phyloP scores from a whole-genome alignment of 176 grass and related monocot genomes.

The Olyra latifolia region DNA sequence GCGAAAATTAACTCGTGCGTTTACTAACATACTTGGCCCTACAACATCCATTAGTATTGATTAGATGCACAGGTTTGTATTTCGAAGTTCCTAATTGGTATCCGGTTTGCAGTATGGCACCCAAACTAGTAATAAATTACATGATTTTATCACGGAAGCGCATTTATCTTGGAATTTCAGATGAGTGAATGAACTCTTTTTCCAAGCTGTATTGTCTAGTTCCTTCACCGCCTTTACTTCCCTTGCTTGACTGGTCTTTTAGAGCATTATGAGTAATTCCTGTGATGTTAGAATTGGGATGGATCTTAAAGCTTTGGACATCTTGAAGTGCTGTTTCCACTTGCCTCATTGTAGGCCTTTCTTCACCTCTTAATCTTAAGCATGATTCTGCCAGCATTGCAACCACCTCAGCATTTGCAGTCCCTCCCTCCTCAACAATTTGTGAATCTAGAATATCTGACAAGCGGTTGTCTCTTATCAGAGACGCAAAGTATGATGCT shows the following conservation, averaged over 20 bases:
- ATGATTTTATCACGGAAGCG: background rate
- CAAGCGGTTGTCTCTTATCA: slow-evolving; percentile 26
- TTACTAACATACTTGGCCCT: background rate
- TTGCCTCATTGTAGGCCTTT: slow-evolving; percentile 47
- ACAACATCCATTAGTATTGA: background rate
- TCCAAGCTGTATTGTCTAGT: slow-evolving; percentile 47
- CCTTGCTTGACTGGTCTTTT: background rate
- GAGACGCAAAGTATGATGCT: slow-evolving; percentile 27
- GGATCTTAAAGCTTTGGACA: slow-evolving; percentile 1
- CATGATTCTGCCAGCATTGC: slow-evolving; percentile 10
- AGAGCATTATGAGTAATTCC: background rate
- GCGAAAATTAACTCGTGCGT: too few species aligned
- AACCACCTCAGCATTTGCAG: slow-evolving; percentile 2
- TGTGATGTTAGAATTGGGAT: background rate
- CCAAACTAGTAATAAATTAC: background rate
- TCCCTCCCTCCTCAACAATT: slow-evolving; percentile 34
- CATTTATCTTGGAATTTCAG: slow-evolving; percentile 31
- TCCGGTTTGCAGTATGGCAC: background rate
- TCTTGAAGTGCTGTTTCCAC: slow-evolving; percentile 38
- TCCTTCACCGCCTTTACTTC: background rate
- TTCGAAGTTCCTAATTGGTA: background rate
- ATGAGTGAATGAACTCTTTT: slow-evolving; percentile 35
- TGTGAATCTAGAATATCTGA: slow-evolving; percentile 34
- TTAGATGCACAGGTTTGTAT: background rate
- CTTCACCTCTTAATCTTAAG: slow-evolving; percentile 44